Evolutionary conservation across 75 land plant species (phyloP).

Genomic region (Gnetum montanum): DNA sequence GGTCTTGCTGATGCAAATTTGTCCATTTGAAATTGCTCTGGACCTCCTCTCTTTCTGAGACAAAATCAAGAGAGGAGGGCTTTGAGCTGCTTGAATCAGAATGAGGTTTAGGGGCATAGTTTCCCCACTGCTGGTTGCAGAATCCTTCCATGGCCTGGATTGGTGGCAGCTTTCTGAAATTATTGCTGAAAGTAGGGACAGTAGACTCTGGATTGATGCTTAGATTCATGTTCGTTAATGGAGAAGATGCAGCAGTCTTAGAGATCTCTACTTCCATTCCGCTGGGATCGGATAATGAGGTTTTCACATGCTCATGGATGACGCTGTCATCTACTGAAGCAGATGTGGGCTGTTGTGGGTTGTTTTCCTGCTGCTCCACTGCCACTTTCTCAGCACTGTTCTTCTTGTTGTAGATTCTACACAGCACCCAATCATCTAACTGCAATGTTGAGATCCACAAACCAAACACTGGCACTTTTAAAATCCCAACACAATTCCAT

Average conservation of each 20-base stretch:
- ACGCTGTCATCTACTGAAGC: neutral
- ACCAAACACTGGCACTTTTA: no score
- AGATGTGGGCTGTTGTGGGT: no score
- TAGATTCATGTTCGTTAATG: neutral
- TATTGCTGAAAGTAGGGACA: neutral
- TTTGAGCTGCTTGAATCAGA: slow-evolving; percentile 1
- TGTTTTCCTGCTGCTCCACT: slow-evolving; percentile 1
- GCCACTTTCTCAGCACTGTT: slow-evolving; percentile 7
- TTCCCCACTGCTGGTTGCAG: neutral
- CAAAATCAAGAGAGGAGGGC: neutral
- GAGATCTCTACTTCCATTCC: neutral
- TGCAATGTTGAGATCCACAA: neutral
- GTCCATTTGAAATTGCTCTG: slow-evolving; percentile 1
- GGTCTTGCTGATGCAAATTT: neutral
- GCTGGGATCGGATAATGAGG: neutral
- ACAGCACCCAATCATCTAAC: slow-evolving; percentile 9
- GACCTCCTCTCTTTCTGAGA: slow-evolving; percentile 1
- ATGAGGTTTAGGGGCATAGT: neutral
- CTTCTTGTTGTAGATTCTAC: slow-evolving; percentile 5
- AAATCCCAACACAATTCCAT: neutral
- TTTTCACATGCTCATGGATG: neutral
- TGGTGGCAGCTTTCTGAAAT: neutral
- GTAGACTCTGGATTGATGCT: neutral
- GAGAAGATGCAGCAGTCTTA: neutral
- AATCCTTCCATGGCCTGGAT: neutral